Conservation (phyloP, 2,329 filamentous ascomycete species). For the Penicillium polonicum region DNA sequence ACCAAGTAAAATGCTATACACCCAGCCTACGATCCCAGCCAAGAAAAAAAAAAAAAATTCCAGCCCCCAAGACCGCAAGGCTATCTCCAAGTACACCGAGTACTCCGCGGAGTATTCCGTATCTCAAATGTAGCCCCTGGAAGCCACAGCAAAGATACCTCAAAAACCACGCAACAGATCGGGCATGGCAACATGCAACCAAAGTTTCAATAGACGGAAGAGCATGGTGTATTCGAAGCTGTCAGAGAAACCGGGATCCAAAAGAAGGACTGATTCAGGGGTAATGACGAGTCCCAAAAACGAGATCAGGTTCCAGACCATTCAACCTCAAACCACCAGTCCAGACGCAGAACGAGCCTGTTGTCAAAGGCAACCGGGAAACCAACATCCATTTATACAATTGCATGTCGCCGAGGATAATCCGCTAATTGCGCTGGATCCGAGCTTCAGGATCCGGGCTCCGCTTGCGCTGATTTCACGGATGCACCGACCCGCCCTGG, state of each 20-base stretch:
- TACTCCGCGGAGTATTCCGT: not conserved
- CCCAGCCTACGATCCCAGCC: not conserved
- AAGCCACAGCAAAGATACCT: slow-evolving; percentile 1
- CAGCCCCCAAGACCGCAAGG: not conserved
- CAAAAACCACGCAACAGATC: not conserved
- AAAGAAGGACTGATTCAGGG: slow-evolving; percentile 9
- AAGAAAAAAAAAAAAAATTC: not conserved
- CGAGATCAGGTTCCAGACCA: not conserved
- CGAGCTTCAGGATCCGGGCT: slow-evolving; percentile 6
- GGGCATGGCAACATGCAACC: not conserved
- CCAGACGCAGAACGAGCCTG: slow-evolving; percentile 5
- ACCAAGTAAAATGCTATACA: not conserved
- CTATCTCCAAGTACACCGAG: not conserved
- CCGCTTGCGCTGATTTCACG: not conserved
- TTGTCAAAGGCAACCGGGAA: slow-evolving; percentile 15
- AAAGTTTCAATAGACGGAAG: not conserved
- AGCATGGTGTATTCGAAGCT: slow-evolving; percentile 5
- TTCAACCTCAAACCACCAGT: slow-evolving; percentile 1
- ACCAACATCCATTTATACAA: slow-evolving; percentile 5
- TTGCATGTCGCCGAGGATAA: not conserved
- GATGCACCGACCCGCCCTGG: not conserved
- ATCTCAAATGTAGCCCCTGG: slow-evolving; percentile 1
- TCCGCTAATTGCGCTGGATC: slow-evolving; percentile 5
- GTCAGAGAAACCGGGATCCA: slow-evolving; percentile 1
- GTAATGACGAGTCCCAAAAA: slow-evolving; percentile 13